Evolutionary conservation across 345 rosid species (phyloP), one percentile per base, ranked within the genome.

Genomic region (Passiflora organensis): DNA sequence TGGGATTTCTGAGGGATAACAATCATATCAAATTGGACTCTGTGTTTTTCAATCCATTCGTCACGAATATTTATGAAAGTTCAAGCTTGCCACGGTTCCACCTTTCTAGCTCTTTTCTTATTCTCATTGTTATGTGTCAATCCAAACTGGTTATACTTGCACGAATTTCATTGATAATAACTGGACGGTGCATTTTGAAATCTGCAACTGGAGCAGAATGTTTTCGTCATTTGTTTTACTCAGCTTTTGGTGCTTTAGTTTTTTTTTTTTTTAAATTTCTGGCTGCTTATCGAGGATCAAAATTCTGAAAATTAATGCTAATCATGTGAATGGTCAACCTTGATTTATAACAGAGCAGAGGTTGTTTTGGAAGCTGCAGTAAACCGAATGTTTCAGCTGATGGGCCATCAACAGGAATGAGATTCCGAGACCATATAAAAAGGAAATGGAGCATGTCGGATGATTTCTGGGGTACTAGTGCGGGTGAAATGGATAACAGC

Each of bases 321-420:
- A 72, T 79, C 77, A 58, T 60, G 51, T 65, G 61, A 32, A 51
- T 54, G 77, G 65, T 59, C 22, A 53, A 58, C 57, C 69, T 72
- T 80, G 67, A 68, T 83, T 81, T 82, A 80, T 66, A 81, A 86
- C 95, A 90, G 97, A 78, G 81, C 86, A 81, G 96, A 80, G 87
- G 91, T 81, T 90, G 96, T 80, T 80, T 87, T 71, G 91, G 89
- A 77, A 76, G 95, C 83, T 81, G 71, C 68, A 58, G 50, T 58
- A 81, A 75, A 65, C 80, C 77, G 43, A 62, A 80, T 32, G 59
- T 67, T 21, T 62, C 76, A 38, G 80, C 67, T 53, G 82, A 78
- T 64, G 80, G 76, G 55, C 75, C 82, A 28, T 65, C 89, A 56
- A 78, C 78, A 63, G 78, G 84, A 46, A 39, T 76, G 65, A 72